Evolutionary conservation across 176 grass and related monocot species (phyloP).

Genomic region (Tillandsia leiboldiana): DNA sequence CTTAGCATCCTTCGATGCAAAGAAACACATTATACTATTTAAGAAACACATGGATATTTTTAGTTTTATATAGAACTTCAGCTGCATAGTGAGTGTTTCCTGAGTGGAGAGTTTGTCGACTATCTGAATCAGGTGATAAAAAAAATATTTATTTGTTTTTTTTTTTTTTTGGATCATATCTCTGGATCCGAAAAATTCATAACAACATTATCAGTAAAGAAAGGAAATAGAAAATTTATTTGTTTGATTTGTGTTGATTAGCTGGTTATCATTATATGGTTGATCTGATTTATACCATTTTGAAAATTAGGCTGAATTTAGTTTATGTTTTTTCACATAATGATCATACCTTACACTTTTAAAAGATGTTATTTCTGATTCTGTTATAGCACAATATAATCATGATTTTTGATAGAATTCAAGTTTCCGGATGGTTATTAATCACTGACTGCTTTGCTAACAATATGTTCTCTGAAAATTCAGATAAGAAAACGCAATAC

Average conservation of each 20-base stretch:
- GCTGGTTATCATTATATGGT: background rate
- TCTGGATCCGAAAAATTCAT: background rate
- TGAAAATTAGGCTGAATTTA: background rate
- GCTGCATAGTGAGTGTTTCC: background rate
- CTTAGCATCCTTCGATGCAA: background rate
- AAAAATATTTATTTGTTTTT: background rate
- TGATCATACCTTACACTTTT: no score
- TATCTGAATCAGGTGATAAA: background rate
- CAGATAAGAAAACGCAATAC: background rate
- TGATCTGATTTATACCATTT: background rate
- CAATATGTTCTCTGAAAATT: background rate
- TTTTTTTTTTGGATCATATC: background rate
- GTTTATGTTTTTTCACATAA: no score
- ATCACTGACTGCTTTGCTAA: background rate
- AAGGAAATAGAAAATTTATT: background rate
- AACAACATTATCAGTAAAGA: background rate
- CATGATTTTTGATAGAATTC: background rate
- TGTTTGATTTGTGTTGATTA: background rate
- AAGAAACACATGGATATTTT: background rate
- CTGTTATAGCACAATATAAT: no score
- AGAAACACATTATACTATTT: background rate
- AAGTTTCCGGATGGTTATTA: background rate
- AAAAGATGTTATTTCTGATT: no score
- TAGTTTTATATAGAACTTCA: background rate
- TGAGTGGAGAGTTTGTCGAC: background rate